Evolutionary conservation across 2,329 filamentous ascomycete genomes (phyloP).

Genomic region (Talaromyces sp.): DNA sequence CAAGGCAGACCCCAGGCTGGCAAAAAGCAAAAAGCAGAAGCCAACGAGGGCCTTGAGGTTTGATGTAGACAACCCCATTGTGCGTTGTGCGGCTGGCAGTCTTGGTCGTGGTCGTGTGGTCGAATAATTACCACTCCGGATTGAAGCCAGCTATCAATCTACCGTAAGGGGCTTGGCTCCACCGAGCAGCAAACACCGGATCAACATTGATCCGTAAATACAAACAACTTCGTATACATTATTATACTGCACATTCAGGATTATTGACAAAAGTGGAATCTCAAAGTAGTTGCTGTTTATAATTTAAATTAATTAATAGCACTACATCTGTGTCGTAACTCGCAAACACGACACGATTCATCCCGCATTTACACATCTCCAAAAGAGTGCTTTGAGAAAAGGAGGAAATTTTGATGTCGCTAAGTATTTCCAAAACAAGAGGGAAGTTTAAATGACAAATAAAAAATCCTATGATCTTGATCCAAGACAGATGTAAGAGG

Average conservation of each 20-base stretch:
- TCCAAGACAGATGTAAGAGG: background rate
- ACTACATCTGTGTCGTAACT: background rate
- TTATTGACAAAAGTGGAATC: too few relatives aligned
- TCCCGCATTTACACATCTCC: background rate
- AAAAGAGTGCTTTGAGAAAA: background rate
- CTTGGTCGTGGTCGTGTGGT: background rate
- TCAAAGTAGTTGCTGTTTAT: background rate
- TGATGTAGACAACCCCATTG: conserved; percentile 23
- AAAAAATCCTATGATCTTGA: background rate
- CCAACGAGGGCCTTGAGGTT: conserved; percentile 26
- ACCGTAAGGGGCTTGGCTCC: conserved; percentile 17
- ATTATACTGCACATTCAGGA: too few relatives aligned
- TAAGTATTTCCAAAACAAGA: background rate
- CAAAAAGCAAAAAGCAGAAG: conserved; percentile 28
- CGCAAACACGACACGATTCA: background rate
- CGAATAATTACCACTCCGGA: background rate
- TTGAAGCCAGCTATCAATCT: conserved; percentile 11
- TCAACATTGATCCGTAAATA: conserved; percentile 24
- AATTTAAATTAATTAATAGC: background rate
- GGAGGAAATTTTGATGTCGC: background rate
- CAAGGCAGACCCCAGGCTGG: conserved; percentile 55
- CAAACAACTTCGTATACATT: background rate
- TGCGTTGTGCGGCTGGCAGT: conserved; percentile 9
- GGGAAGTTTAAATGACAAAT: background rate
- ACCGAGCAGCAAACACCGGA: conserved; percentile 14